A percentile compares a stretch with the other conserved stretches of the same genome.
Conservation (phyloP, 2,329 filamentous ascomycete species). For the Aspergillus pseudoviridinutans region DNA sequence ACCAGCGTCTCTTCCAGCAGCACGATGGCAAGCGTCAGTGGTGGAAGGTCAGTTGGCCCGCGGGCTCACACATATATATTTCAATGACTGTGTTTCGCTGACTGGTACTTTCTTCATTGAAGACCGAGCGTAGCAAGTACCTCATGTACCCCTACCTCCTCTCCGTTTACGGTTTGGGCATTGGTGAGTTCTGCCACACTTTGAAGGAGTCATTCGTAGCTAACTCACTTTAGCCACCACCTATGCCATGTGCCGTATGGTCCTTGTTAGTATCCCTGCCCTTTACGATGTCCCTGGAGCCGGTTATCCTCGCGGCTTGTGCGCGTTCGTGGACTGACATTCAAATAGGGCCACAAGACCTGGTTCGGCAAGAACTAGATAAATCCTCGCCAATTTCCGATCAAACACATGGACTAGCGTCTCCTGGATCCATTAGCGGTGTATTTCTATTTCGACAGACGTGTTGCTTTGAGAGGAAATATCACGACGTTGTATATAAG, state of each 20-base stretch:
- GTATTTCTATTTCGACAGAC: conserved; percentile 33
- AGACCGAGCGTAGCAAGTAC: conserved; percentile 54
- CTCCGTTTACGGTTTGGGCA: conserved; percentile 46
- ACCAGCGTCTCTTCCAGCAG: conserved; percentile 64
- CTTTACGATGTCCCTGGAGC: not conserved
- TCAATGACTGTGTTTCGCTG: conserved; percentile 1
- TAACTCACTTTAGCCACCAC: conserved; percentile 26
- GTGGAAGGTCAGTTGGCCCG: conserved; percentile 57
- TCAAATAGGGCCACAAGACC: conserved; percentile 59
- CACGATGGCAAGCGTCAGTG: conserved; percentile 64
- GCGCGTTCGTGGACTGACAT: not conserved
- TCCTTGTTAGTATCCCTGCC: conserved; percentile 34
- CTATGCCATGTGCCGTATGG: conserved; percentile 44
- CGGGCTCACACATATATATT: not conserved
- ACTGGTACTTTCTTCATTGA: not conserved
- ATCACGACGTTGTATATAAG: conserved; percentile 37
- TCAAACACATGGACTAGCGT: conserved; percentile 10
- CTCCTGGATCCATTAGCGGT: conserved; percentile 24
- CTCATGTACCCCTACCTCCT: conserved; percentile 60
- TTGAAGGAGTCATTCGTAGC: conserved; percentile 10
- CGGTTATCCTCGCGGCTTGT: not conserved
- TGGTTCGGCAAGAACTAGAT: conserved; percentile 46
- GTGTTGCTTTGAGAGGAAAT: conserved; percentile 23
- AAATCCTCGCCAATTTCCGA: conserved; percentile 4
- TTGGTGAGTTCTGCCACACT: conserved; percentile 38